Base-by-base conservation (phyloP, 768 basidiomycete species). In the Tylopilus sp. region DNA sequence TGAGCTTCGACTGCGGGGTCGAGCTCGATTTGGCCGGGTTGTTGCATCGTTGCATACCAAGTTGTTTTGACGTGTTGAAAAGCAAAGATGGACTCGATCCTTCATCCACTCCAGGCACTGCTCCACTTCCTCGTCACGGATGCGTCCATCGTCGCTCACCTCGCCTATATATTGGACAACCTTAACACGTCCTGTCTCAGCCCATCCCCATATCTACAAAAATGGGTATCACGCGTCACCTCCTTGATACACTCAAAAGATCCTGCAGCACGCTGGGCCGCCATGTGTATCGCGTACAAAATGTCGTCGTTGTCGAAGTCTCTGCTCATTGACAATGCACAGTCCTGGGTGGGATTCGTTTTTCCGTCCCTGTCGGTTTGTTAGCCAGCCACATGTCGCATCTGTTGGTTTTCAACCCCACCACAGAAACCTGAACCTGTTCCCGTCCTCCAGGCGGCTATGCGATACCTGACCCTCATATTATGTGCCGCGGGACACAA, bases 241-340 rank as follows among this genome's bases (percentile, higher is more conserved):
- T 82, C 89, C 3, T 72, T 92, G 47, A 72, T 92, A 44, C 85
- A 86, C 61, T 84, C 91, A 17, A 90, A 87, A 70, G 82, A 88
- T 58, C 63, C 82, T n/a, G 84, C 80, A 38, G 82, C 80, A 47
- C 79, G 86, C 51, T 93, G 91, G 91, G 83, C 86, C 20, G 91
- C 88, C 9, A 72, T 91, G 30, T 87, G 81, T 58, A 68, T 92
- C 42, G 90, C 91, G 1, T 72, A 83, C 57, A 82, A 80, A 57
- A 85, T 84, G 10, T 78, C 85, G 1, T 56, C 74, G 21, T 64
- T 81, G 36, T 88, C 86, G 2, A 81, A 72, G 61, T 63, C 66
- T 11, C 56, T 83, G 8, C 81, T 92, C 75, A 68, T 86, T 48
- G 88, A 91, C 50, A 79, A 72, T 55, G 85, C 88, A 3, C 82